These are phyloP conservation scores for Phytophthora chlamydospora DNA, from an alignment of 352 stramenopile species.

Conservation along the genomic window DNA sequence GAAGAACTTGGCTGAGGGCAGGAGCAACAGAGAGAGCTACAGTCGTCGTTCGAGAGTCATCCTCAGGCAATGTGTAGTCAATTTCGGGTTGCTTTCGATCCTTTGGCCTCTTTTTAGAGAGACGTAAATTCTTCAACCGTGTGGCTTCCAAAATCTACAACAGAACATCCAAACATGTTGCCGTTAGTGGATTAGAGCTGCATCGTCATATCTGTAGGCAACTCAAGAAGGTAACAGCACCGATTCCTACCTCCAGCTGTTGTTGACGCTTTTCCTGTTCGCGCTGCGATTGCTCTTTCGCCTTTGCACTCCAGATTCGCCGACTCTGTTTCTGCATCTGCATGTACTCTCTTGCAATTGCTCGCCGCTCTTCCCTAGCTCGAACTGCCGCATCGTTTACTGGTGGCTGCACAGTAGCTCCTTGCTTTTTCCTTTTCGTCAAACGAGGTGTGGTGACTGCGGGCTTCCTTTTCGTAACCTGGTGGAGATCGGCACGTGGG, in stretches of 20 bases:
- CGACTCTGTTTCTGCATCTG: slow-evolving; percentile 63
- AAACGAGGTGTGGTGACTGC: slow-evolving; percentile 3
- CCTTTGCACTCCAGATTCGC: slow-evolving; percentile 36
- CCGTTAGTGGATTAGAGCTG: neutral
- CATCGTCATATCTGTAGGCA: neutral
- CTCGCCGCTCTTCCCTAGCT: slow-evolving; percentile 55
- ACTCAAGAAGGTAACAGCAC: neutral
- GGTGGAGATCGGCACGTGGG: neutral
- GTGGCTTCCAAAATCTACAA: slow-evolving; percentile 33
- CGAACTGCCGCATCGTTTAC: slow-evolving; percentile 9
- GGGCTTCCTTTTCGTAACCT: slow-evolving; percentile 22
- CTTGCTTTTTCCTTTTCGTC: slow-evolving; percentile 24
- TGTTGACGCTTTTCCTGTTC: slow-evolving; percentile 48
- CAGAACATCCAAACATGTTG: neutral
- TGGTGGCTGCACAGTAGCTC: neutral
- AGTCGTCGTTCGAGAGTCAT: neutral
- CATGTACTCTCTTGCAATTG: slow-evolving; percentile 71
- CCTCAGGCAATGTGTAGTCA: neutral
- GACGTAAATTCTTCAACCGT: slow-evolving; percentile 36
- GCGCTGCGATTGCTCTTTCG: slow-evolving; percentile 42
- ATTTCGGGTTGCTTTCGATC: slow-evolving; percentile 6
- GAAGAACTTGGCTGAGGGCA: neutral
- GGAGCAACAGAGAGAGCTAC: neutral
- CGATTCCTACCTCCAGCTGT: slow-evolving; percentile 52
- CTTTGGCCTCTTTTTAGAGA: slow-evolving; percentile 21